Base-by-base conservation (phyloP, 495 filamentous ascomycete genomes). In the Acidomyces sp. region DNA sequence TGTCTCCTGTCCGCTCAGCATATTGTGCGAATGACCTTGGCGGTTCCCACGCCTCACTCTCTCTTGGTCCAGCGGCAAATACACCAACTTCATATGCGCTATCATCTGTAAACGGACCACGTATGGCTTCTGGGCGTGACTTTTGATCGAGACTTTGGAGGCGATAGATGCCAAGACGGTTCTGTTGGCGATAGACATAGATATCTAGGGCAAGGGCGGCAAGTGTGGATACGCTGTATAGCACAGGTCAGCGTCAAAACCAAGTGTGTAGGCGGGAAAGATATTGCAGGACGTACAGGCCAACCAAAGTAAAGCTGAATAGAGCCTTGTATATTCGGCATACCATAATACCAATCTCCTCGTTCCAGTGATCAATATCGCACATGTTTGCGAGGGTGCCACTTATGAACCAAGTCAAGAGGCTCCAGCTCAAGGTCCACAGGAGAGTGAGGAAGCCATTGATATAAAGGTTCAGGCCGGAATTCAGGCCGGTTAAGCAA, bases 241-340 rank as follows among this genome's bases (percentile, higher is more conserved):
- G 0, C 12, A 12, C 9, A 23, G 31, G 28, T 36, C 37, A 26
- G 41, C 34, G n/a, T 0, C 20, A 13, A 3, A 16, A 35, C 0
- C 4, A n/a, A n/a, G 9, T 19, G 15, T 28, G 1, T 3, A n/a
- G 6, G 13, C 13, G 29, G 13, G 36, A 11, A 23, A 17, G 27
- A 22, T 1, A 10, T 22, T 23, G 28, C 21, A 23, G 7, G 5
- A 56, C 55, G 11, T 41, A 60, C 48, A 66, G 45, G 23, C 68
- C 74, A 32, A 70, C 35, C 22, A 75, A 55, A 3, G 69, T 64
- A 59, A 82, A 80, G n/a, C 67, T 51, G 58, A 77, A 78, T 6
- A 80, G 61, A 13, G 75, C 65, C 59, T 80, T 82, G 66, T 78
- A 82, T 45, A 69, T 59, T 37, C 71, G 57, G 56, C 77, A 80